A percentile compares a stretch with the other conserved stretches of the same genome.
These are phyloP conservation scores for Phylloporus scabripes DNA, from an alignment of 768 basidiomycete genomes.

Conservation along the genomic window DNA sequence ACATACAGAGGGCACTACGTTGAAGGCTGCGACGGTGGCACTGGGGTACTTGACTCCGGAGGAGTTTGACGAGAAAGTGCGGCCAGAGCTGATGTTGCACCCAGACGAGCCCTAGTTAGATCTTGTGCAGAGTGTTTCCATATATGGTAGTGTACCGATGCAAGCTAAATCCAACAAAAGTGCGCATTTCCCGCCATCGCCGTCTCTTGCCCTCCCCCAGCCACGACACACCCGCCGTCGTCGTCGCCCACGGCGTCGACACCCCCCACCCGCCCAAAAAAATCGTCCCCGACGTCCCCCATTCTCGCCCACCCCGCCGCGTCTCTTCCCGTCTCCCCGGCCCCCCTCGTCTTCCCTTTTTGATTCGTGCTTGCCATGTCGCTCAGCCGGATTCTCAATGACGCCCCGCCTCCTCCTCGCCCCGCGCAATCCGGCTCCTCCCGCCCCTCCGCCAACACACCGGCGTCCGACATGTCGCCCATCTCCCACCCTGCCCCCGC, in stretches of 20 bases:
- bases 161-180: slow-evolving; percentile 34
- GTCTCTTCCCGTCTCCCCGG: neutral
- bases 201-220: slow-evolving; percentile 16
- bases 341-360: neutral
- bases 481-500: slow-evolving; percentile 11
- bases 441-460: slow-evolving; percentile 18
- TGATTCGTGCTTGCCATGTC: slow-evolving; percentile 46
- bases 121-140: slow-evolving; percentile 15
- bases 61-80: slow-evolving; percentile 92
- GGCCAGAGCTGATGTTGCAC: slow-evolving; percentile 85
- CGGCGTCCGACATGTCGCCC: slow-evolving; percentile 22
- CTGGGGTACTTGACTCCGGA: slow-evolving; percentile 83
- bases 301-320: neutral
- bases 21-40: slow-evolving; percentile 90
- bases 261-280: neutral
- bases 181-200: slow-evolving; percentile 32
- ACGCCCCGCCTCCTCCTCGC: slow-evolving; percentile 48
- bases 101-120: slow-evolving; percentile 47
- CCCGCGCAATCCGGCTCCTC: slow-evolving; percentile 23
- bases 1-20: slow-evolving; percentile 95
- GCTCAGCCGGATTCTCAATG: slow-evolving; percentile 74
- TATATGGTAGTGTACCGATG: slow-evolving; percentile 30
- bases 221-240: neutral
- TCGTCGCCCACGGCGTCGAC: neutral
- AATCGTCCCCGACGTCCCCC: neutral